Conservation (phyloP, 495 filamentous ascomycete species). For the Extremus antarcticus region DNA sequence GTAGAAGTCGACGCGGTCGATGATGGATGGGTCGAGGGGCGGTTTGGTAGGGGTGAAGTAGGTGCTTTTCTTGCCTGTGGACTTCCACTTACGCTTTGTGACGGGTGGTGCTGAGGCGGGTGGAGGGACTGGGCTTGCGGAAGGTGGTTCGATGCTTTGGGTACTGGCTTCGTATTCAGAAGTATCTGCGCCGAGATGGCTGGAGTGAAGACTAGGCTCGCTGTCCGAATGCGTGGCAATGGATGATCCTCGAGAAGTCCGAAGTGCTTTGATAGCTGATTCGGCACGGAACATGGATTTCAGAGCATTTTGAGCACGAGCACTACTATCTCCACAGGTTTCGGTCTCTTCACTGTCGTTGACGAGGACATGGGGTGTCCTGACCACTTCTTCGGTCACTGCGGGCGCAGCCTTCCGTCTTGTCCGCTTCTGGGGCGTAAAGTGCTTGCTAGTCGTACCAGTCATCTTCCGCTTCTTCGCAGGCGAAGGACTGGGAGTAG, state of each 20-base stretch:
- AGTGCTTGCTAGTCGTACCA: conserved; percentile 18
- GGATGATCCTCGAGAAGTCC: no score
- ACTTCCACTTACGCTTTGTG: conserved; percentile 2
- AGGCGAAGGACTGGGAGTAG: neutral
- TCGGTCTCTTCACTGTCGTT: neutral
- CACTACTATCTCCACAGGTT: no score
- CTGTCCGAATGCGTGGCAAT: no score
- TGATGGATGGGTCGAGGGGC: neutral
- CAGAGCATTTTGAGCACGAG: no score
- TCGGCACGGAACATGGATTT: no score
- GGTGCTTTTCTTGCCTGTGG: conserved; percentile 10
- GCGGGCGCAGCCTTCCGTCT: neutral
- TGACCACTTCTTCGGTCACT: neutral
- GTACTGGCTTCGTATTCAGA: no score
- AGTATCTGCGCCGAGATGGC: no score
- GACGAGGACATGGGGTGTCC: neutral
- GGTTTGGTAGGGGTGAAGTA: conserved; percentile 13
- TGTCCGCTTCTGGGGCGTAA: conserved; percentile 4
- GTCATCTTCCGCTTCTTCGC: conserved; percentile 20
- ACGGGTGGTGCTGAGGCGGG: neutral
- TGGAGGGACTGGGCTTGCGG: neutral
- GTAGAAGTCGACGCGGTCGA: conserved; percentile 16
- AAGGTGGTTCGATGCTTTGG: no score
- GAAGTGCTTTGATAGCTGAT: no score
- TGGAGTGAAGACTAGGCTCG: no score